A percentile compares a stretch with the other conserved stretches of the same genome.
These are phyloP conservation scores for Didymellaceae sp. DNA, from an alignment of 2,329 filamentous ascomycete genomes.

Conservation along the genomic window DNA sequence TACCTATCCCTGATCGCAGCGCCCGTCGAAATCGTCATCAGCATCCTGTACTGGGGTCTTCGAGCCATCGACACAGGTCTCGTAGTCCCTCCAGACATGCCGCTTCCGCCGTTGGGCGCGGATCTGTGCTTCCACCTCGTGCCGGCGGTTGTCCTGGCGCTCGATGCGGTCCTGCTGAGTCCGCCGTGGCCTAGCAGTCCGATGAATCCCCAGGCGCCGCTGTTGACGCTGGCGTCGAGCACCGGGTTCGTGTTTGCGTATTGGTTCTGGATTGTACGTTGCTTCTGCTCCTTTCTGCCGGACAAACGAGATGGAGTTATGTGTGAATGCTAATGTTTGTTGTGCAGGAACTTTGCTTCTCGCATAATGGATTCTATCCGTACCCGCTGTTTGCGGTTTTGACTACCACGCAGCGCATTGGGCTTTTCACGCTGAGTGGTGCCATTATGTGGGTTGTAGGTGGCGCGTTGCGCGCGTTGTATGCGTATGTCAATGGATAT, in stretches of 20 bases:
- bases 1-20: conserved; percentile 68
- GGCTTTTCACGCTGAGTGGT: conserved; percentile 74
- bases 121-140: conserved; percentile 59
- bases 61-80: conserved; percentile 61
- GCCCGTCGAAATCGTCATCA: conserved; percentile 74
- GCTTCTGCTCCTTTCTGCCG: background rate
- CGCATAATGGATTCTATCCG: conserved; percentile 75
- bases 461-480: conserved; percentile 70
- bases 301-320: background rate
- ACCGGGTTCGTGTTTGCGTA: conserved; percentile 68
- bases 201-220: conserved; percentile 56
- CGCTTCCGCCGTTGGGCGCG: conserved; percentile 54
- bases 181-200: conserved; percentile 69
- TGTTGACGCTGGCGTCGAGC: conserved; percentile 66
- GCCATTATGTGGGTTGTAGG: conserved; percentile 75
- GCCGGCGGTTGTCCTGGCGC: conserved; percentile 67
- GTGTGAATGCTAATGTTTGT: background rate
- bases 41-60: conserved; percentile 75
- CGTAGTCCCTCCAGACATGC: conserved; percentile 53
- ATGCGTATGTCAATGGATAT: conserved; percentile 69
- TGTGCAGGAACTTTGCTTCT: conserved; percentile 67
- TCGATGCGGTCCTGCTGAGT: conserved; percentile 72
- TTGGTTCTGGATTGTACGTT: conserved; percentile 70
- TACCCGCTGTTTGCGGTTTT: conserved; percentile 83
- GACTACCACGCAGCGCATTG: conserved; percentile 67